phyloP scores from a whole-genome alignment of 495 filamentous ascomycete genomes.

The Tuber magnatum region DNA sequence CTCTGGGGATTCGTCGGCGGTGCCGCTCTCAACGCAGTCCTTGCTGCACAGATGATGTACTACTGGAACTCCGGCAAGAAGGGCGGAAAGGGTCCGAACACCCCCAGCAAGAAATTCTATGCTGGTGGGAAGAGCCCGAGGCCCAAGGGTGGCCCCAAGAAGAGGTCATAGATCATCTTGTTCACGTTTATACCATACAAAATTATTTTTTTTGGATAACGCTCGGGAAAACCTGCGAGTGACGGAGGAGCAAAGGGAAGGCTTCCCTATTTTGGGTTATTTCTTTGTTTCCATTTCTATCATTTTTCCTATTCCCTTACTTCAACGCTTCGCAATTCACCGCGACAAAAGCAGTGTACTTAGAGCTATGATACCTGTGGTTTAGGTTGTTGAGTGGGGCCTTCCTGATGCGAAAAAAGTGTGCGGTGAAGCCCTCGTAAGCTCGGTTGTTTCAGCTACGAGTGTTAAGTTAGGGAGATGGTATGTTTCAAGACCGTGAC shows the following conservation, averaged over 20 bases:
- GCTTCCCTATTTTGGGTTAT: not conserved
- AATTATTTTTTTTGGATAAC: not conserved
- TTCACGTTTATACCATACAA: not conserved
- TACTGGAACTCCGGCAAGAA: conserved; percentile 67
- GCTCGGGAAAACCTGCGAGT: not conserved
- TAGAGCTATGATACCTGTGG: not conserved
- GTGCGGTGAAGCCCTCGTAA: not conserved
- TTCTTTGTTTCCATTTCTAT: not conserved
- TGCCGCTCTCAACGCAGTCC: conserved; percentile 74
- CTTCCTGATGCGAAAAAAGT: not conserved
- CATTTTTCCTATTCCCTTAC: not conserved
- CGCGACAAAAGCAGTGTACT: not conserved
- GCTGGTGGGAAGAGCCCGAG: conserved; percentile 16
- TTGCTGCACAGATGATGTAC: conserved; percentile 87
- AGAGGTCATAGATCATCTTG: conserved; percentile 27
- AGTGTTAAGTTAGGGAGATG: not conserved
- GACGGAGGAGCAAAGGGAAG: not conserved
- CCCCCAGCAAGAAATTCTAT: conserved; percentile 30
- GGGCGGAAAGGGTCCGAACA: not conserved
- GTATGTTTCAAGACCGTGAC: not conserved
- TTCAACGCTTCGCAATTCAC: not conserved
- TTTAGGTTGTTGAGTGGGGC: not conserved
- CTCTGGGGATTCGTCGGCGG: conserved; percentile 87
- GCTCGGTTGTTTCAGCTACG: not conserved
- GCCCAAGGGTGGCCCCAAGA: conserved; percentile 44